Evolutionary conservation across 768 basidiomycete species (phyloP).

Genomic region (Pisolithus albus): DNA sequence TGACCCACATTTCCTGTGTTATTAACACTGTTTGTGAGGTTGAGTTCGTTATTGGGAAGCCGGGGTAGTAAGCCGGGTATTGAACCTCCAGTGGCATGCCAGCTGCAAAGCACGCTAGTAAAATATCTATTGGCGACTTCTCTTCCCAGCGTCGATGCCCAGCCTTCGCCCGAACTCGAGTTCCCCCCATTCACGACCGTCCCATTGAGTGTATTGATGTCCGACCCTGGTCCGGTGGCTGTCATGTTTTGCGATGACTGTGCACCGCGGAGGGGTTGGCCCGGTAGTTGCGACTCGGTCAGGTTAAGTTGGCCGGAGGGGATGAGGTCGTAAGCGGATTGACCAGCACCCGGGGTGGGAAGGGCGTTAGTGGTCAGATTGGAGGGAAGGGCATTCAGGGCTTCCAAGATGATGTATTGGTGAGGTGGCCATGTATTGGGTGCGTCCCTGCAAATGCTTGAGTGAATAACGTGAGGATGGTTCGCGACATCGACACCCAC

Average conservation of each 20-base stretch:
- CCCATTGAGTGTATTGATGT: slow-evolving; percentile 49
- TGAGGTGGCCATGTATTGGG: slow-evolving; percentile 91
- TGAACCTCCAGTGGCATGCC: slow-evolving; percentile 86
- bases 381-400: slow-evolving; percentile 65
- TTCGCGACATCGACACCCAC: slow-evolving; percentile 28
- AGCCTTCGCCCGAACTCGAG: slow-evolving; percentile 52
- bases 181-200: slow-evolving; percentile 68
- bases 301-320: slow-evolving; percentile 79
- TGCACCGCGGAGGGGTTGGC: slow-evolving; percentile 46
- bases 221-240: slow-evolving; percentile 45
- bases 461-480: not conserved
- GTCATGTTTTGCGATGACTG: slow-evolving; percentile 40
- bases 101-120: slow-evolving; percentile 79
- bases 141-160: slow-evolving; percentile 54
- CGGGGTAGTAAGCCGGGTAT: slow-evolving; percentile 64
- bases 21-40: slow-evolving; percentile 55
- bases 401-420: slow-evolving; percentile 73
- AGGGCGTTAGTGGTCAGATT: slow-evolving; percentile 57
- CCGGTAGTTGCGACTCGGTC: slow-evolving; percentile 60
- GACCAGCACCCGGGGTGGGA: slow-evolving; percentile 42
- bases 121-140: slow-evolving; percentile 84
- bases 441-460: slow-evolving; percentile 48
- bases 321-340: slow-evolving; percentile 61
- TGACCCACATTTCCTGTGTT: slow-evolving; percentile 71
- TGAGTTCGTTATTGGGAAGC: slow-evolving; percentile 62